Percentiles rank a stretch among this genome's conserved stretches.
These are phyloP conservation scores for Podaxis sp. DNA, from an alignment of 768 basidiomycete genomes.

Conservation along the genomic window DNA sequence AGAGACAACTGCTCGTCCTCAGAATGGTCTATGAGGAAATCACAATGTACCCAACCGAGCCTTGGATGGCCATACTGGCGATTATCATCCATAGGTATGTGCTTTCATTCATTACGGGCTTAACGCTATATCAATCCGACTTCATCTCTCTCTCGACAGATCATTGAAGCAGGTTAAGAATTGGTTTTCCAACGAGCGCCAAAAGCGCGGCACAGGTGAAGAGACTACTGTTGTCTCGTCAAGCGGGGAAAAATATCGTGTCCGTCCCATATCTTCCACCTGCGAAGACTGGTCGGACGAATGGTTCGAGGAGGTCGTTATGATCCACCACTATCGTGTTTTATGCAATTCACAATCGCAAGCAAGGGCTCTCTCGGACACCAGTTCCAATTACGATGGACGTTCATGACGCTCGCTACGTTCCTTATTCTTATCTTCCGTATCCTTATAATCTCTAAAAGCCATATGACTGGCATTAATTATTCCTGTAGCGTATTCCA, in stretches of 20 bases:
- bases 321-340: slow-evolving; percentile 52
- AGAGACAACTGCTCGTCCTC: slow-evolving; percentile 56
- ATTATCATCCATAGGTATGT: slow-evolving; percentile 55
- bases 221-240: slow-evolving; percentile 37
- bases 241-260: slow-evolving; percentile 44
- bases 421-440: slow-evolving; percentile 7
- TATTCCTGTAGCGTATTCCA: neutral
- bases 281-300: slow-evolving; percentile 61
- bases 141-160: slow-evolving; percentile 28
- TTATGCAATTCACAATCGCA: slow-evolving; percentile 30
- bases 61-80: slow-evolving; percentile 60
- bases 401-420: slow-evolving; percentile 15
- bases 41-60: slow-evolving; percentile 62
- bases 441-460: slow-evolving; percentile 15
- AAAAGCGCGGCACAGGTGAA: slow-evolving; percentile 41
- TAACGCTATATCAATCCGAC: slow-evolving; percentile 1
- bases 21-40: slow-evolving; percentile 66
- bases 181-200: slow-evolving; percentile 69
- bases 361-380: slow-evolving; percentile 15
- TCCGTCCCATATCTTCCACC: slow-evolving; percentile 46
- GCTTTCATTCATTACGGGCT: slow-evolving; percentile 2
- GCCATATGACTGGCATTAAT: slow-evolving; percentile 13
- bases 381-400: slow-evolving; percentile 14
- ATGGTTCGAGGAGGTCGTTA: slow-evolving; percentile 61
- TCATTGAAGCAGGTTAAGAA: slow-evolving; percentile 64